A percentile compares a stretch with the other conserved stretches of the same genome.
These are phyloP conservation scores for Trichoderma simmonsii DNA, from an alignment of 2,329 filamentous ascomycete genomes.

Conservation along the genomic window DNA sequence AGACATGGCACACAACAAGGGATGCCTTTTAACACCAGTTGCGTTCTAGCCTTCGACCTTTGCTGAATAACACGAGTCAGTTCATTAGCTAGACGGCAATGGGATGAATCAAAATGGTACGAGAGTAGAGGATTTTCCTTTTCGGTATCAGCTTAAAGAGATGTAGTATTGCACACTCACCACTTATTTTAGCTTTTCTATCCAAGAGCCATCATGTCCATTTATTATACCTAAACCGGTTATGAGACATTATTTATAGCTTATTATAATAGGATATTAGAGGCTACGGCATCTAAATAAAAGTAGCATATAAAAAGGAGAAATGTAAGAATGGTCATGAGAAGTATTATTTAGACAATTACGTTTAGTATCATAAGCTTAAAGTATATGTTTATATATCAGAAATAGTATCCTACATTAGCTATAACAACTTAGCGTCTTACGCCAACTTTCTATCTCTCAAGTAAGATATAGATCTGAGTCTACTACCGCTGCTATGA, in stretches of 20 bases:
- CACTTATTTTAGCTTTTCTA: not conserved
- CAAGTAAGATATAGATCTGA: not conserved
- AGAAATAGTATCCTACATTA: too few species aligned
- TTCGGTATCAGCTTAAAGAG: not conserved
- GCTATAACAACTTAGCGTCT: not conserved
- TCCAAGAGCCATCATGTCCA: not conserved
- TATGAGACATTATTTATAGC: not conserved
- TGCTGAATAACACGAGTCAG: not conserved
- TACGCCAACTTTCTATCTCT: not conserved
- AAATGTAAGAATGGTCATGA: not conserved
- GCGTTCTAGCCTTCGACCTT: not conserved
- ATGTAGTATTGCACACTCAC: not conserved
- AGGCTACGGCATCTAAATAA: too few species aligned
- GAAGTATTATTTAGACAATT: too few species aligned
- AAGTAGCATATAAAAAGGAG: not conserved
- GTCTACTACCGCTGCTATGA: not conserved
- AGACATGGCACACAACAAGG: not conserved
- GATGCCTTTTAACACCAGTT: not conserved
- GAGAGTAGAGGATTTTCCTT: not conserved
- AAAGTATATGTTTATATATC: too few species aligned
- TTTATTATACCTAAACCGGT: not conserved
- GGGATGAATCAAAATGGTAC: not conserved
- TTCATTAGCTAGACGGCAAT: not conserved
- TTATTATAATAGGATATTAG: too few species aligned
- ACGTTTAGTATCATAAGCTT: too few species aligned